Evolutionary conservation across 169 alveolate genomes (phyloP).

Genomic region (Eimeria nieschulzi): DNA sequence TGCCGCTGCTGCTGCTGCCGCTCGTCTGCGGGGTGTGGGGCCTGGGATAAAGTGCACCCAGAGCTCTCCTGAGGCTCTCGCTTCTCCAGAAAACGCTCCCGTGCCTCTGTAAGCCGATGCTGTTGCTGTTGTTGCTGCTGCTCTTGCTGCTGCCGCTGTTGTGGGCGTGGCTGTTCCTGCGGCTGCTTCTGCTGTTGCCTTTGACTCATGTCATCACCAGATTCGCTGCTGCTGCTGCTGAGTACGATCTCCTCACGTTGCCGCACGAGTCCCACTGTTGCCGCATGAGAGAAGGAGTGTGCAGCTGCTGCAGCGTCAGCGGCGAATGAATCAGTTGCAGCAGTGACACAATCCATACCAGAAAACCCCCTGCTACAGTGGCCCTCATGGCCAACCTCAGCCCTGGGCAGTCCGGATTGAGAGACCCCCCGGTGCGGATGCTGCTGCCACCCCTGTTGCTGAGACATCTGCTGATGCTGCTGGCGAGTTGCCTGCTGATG

Average conservation of each 20-base stretch:
- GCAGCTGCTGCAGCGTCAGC: background rate
- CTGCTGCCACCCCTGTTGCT: background rate
- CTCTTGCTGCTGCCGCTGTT: background rate
- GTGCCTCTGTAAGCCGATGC: too few relatives aligned
- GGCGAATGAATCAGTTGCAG: background rate
- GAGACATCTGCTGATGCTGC: background rate
- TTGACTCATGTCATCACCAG: background rate
- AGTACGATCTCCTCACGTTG: background rate
- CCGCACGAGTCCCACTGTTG: background rate
- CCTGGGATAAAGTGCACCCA: background rate
- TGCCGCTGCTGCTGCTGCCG: too few relatives aligned
- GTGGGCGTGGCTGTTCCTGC: background rate
- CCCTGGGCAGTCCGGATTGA: too few relatives aligned
- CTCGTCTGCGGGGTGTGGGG: background rate
- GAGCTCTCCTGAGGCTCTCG: background rate
- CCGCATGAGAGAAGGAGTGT: background rate
- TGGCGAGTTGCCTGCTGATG: background rate
- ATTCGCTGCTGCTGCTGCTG: constrained; percentile 5
- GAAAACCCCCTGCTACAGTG: background rate
- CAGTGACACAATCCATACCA: background rate
- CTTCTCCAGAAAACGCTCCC: background rate
- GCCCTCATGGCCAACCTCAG: too few relatives aligned
- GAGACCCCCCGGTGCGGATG: background rate
- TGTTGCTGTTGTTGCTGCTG: background rate
- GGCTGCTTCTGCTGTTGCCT: background rate